phyloP scores from a whole-genome alignment of 2,329 filamentous ascomycete species.

The Mycosphaerella arachidis region DNA sequence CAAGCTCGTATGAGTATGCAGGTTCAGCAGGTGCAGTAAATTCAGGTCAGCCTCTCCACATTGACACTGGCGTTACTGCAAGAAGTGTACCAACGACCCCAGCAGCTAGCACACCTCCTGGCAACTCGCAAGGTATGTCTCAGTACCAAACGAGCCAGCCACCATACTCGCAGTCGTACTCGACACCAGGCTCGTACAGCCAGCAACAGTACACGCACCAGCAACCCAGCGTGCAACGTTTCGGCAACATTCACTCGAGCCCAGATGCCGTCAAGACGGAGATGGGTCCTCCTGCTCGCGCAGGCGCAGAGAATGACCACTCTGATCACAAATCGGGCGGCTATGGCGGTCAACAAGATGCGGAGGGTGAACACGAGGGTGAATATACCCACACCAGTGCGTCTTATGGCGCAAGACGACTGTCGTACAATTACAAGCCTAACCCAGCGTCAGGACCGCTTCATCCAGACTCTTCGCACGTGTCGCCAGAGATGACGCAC shows the following conservation, averaged over 20 bases:
- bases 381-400: conserved; percentile 82
- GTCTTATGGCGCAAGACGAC: conserved; percentile 66
- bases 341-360: conserved; percentile 46
- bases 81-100: conserved; percentile 89
- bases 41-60: conserved; percentile 68
- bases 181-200: conserved; percentile 58
- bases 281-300: conserved; percentile 75
- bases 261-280: conserved; percentile 67
- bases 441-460: conserved; percentile 60
- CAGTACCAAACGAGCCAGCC: conserved; percentile 67
- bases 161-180: conserved; percentile 76
- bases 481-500: conserved; percentile 76
- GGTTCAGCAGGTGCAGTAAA: conserved; percentile 43
- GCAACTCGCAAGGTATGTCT: conserved; percentile 67
- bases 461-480: conserved; percentile 67
- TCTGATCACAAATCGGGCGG: conserved; percentile 63
- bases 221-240: conserved; percentile 64
- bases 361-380: conserved; percentile 46
- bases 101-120: conserved; percentile 76
- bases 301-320: conserved; percentile 57
- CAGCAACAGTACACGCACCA: conserved; percentile 47
- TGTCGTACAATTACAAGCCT: conserved; percentile 70
- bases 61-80: conserved; percentile 59
- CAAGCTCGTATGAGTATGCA: conserved; percentile 75
- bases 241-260: conserved; percentile 52